These are phyloP conservation scores for Ophioceras dolichostomum DNA, from an alignment of 2,329 filamentous ascomycete genomes.

Conservation along the genomic window DNA sequence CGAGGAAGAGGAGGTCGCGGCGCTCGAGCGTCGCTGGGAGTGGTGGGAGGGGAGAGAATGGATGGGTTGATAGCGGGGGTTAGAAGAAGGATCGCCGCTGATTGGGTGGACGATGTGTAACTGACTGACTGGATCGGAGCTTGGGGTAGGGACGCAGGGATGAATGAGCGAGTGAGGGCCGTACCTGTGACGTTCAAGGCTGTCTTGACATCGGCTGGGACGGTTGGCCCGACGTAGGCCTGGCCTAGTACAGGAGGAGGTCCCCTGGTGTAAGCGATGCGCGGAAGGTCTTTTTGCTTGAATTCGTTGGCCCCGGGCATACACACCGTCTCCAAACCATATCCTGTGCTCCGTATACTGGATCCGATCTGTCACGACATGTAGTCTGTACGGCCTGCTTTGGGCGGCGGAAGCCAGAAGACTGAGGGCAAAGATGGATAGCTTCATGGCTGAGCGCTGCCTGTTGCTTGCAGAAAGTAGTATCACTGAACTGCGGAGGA, in stretches of 20 bases:
- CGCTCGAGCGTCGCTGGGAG: slow-evolving; percentile 5
- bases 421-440: too few relatives aligned
- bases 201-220: slow-evolving; percentile 6
- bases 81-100: too few relatives aligned
- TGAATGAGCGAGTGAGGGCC: slow-evolving; percentile 1
- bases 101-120: too few relatives aligned
- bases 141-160: too few relatives aligned
- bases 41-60: background rate
- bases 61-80: background rate
- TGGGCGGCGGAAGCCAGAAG: too few relatives aligned
- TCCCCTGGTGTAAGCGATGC: too few relatives aligned
- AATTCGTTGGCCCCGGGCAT: background rate
- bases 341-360: slow-evolving; percentile 1
- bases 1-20: slow-evolving; percentile 8
- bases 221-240: slow-evolving; percentile 6
- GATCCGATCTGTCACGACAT: background rate
- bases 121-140: too few relatives aligned
- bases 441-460: too few relatives aligned
- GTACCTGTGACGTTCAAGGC: slow-evolving; percentile 8
- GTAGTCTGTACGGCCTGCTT: slow-evolving; percentile 3
- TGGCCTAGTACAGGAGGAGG: too few relatives aligned
- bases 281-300: background rate
- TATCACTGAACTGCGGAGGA: too few relatives aligned
- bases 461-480: too few relatives aligned
- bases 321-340: slow-evolving; percentile 7